phyloP scores from a whole-genome alignment of 2,329 filamentous ascomycete species.

The Fusarium begoniae region DNA sequence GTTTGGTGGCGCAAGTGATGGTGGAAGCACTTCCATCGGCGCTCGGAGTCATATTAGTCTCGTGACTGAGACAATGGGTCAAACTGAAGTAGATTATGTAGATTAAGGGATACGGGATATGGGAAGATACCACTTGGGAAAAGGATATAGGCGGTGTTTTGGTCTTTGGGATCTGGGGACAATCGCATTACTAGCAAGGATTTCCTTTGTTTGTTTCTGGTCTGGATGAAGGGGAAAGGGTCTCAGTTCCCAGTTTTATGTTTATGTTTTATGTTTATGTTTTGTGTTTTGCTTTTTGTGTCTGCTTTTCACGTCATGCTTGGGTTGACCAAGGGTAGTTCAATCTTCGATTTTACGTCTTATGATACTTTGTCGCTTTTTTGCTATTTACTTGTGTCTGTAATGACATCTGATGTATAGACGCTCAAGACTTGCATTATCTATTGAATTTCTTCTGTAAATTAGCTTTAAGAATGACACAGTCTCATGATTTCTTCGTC shows the following conservation, averaged over 20 bases:
- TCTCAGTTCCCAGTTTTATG: conserved; percentile 34
- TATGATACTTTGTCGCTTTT: not conserved
- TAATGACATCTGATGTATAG: conserved; percentile 19
- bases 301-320: not conserved
- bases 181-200: conserved; percentile 18
- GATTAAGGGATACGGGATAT: conserved; percentile 45
- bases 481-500: conserved; percentile 7
- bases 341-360: conserved; percentile 1
- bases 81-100: conserved; percentile 48
- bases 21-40: conserved; percentile 56
- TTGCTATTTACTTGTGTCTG: not conserved
- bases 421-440: conserved; percentile 2
- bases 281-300: conserved; percentile 3
- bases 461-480: conserved; percentile 35
- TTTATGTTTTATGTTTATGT: conserved; percentile 5
- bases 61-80: conserved; percentile 47
- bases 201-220: conserved; percentile 20
- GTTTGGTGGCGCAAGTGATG: conserved; percentile 61
- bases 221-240: not conserved
- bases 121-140: conserved; percentile 34
- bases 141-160: conserved; percentile 31
- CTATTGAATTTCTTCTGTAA: conserved; percentile 16
- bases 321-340: conserved; percentile 7
- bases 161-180: conserved; percentile 1
- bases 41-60: conserved; percentile 52